Evolutionary conservation across 2,329 filamentous ascomycete species (phyloP).

Genomic region (Calonectria honghensis): DNA sequence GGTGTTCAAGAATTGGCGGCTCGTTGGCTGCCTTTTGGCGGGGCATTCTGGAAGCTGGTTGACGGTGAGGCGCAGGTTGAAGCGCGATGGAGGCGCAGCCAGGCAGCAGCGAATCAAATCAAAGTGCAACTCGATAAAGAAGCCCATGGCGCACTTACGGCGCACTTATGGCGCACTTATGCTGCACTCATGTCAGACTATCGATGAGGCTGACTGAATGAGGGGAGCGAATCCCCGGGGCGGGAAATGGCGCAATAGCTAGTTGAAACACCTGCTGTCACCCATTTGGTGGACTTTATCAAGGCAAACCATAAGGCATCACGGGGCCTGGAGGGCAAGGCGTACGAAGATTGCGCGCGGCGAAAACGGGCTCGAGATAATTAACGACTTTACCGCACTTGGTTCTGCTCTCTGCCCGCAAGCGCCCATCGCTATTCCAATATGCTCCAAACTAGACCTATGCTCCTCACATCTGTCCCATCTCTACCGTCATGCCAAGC

Average conservation of each 20-base stretch:
- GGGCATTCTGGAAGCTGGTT: not conserved
- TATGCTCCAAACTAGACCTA: not conserved
- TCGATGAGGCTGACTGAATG: not conserved
- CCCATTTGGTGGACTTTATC: no score
- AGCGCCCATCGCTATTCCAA: not conserved
- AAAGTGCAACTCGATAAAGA: not conserved
- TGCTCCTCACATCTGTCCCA: not conserved
- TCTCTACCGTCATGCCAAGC: not conserved
- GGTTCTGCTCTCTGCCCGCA: not conserved
- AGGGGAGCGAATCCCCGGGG: not conserved
- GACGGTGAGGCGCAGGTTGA: not conserved
- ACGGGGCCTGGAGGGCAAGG: not conserved
- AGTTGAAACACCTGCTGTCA: not conserved
- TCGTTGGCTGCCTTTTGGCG: not conserved
- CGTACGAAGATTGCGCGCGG: no score
- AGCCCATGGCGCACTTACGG: not conserved
- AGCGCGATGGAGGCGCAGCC: not conserved
- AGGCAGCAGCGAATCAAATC: not conserved
- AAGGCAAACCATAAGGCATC: conserved; percentile 7
- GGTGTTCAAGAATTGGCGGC: no score
- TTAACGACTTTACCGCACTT: no score
- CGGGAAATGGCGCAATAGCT: not conserved
- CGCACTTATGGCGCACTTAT: no score
- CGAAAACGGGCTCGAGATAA: no score
- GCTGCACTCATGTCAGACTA: not conserved